Base-by-base conservation (phyloP, 2,329 filamentous ascomycete species). In the Diaporthe citrichinensis region DNA sequence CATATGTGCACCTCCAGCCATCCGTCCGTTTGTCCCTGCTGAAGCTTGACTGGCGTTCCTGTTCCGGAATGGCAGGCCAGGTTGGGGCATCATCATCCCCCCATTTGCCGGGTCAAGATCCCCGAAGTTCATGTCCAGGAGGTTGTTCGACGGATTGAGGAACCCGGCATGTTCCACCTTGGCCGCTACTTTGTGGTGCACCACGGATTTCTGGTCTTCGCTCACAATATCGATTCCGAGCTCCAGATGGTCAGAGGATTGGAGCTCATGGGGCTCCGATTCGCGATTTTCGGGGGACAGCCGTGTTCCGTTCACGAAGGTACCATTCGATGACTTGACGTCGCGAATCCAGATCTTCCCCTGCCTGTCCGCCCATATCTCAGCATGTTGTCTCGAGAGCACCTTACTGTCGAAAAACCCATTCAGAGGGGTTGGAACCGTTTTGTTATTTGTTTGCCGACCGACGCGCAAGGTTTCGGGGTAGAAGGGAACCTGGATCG, bases 331-430 rank as follows among this genome's bases (percentile, higher is more conserved):
- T 0, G 97, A 98, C 85, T 98, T 99, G 80, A 99, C 94, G 85
- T 99, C 97, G 75, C 96, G 92, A 79, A 99, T 98, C 90, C 93
- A 98, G 58, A 99, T 94, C 83, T 98, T 98, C 72, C 96, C 96
- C 77, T 94, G 92, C 72, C 88, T 84, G 77, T 92, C 90, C n/a
- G 97, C 95, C 92, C 95, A 98, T 51, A 99, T 94, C 83, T 99
- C 97, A 49, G 97, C 97, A 84, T 99, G 97, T 83, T 98, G 95
- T 80, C 97, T 91, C 53, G 97, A 98, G 34, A 99, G 90, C 36
- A 99, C 97, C 85, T 99, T 99, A 71, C 96, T 98, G 84, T 99
- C 97, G 81, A 99, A 99, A 84, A 94, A 99, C 49, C 97, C 97
- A 85, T 99, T 99, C 76, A 93, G 86, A 0, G 95, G 92, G 0